Percentiles rank a stretch among this genome's conserved stretches.
Evolutionary conservation across 2,329 filamentous ascomycete genomes (phyloP).

Genomic region (Verticillium dahliae): DNA sequence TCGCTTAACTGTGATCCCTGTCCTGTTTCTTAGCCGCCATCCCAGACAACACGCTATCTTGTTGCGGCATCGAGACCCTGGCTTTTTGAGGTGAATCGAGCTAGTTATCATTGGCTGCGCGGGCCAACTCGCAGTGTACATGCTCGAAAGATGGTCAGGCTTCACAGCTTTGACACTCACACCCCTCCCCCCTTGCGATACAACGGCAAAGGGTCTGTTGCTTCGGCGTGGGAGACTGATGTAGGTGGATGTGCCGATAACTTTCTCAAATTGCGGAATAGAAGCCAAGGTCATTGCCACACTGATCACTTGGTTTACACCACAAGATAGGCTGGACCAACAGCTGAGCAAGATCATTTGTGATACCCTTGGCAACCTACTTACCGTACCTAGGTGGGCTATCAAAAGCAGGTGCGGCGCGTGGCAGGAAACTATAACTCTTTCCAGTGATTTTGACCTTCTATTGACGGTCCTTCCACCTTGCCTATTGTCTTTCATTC

Average conservation of each 20-base stretch:
- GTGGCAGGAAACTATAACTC: neutral
- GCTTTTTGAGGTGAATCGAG: conserved; percentile 9
- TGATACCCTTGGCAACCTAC: neutral
- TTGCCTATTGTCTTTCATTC: neutral
- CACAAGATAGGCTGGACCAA: neutral
- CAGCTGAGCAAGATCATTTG: neutral
- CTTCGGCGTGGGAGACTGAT: neutral
- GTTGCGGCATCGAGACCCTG: neutral
- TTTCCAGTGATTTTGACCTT: neutral
- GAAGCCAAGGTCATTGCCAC: neutral
- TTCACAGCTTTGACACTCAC: neutral
- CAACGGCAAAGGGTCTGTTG: neutral
- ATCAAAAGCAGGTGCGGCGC: neutral
- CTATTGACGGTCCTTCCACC: neutral
- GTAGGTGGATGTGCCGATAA: neutral
- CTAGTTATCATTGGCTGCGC: conserved; percentile 8
- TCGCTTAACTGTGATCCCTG: neutral
- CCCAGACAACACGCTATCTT: neutral
- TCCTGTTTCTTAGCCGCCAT: neutral
- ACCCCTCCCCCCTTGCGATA: neutral
- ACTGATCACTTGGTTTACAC: neutral
- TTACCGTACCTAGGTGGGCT: neutral
- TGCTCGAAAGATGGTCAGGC: neutral
- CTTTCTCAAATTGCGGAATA: neutral
- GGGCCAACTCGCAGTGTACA: neutral